Conservation (phyloP, 208 protist species). For the Wallacemonas rigidus region DNA sequence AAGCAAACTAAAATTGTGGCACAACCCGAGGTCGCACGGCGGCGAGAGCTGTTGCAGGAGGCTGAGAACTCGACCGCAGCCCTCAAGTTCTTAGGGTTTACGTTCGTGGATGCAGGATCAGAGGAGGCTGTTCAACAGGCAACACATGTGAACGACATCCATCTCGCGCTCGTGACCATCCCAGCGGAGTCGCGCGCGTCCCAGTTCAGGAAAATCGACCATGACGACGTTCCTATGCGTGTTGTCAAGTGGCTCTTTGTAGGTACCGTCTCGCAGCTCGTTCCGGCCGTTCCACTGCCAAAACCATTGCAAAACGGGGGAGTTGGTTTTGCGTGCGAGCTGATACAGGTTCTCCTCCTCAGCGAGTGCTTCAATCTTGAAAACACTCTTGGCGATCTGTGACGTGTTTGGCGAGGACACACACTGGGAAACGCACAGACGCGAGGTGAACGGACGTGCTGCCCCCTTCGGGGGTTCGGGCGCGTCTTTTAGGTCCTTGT, state of each 20-base stretch:
- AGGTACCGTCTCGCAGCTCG: constrained; percentile 22
- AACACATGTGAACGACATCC: constrained; percentile 17
- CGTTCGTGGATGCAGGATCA: background rate
- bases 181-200: constrained; percentile 7
- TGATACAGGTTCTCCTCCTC: constrained; percentile 21
- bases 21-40: too few relatives aligned
- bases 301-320: constrained; percentile 41
- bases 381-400: constrained; percentile 26
- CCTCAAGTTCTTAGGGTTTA: too few relatives aligned
- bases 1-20: background rate
- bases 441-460: background rate
- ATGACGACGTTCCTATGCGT: constrained; percentile 52
- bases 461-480: background rate
- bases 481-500: constrained; percentile 14
- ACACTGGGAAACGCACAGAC: constrained; percentile 52
- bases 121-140: constrained; percentile 7
- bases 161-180: constrained; percentile 13
- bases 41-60: too few relatives aligned
- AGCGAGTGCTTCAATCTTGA: constrained; percentile 17
- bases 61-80: too few relatives aligned
- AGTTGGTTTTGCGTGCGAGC: constrained; percentile 35
- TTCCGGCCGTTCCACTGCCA: constrained; percentile 30
- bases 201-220: constrained; percentile 42
- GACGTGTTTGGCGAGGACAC: constrained; percentile 30
- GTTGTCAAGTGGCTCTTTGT: constrained; percentile 8